Evolutionary conservation across 208 protist species (phyloP).

Genomic region (Leptomonas seymouri): DNA sequence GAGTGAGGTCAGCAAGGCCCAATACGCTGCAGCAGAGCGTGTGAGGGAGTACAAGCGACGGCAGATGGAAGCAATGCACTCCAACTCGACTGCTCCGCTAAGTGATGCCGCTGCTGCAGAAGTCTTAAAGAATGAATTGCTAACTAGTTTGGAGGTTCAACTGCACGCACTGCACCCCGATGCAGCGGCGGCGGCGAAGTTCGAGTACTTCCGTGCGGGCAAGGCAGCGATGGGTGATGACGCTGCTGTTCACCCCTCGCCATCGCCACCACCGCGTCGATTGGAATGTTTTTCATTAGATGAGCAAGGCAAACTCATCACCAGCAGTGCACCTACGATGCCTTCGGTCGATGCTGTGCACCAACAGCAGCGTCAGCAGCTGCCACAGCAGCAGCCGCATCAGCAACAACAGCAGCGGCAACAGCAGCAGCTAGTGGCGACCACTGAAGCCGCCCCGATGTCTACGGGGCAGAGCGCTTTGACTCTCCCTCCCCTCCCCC

Average conservation of each 20-base stretch:
- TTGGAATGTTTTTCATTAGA: constrained; percentile 62
- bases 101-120: background rate
- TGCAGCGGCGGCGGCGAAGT: constrained; percentile 26
- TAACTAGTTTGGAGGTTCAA: constrained; percentile 58
- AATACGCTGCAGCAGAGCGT: constrained; percentile 39
- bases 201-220: constrained; percentile 36
- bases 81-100: background rate
- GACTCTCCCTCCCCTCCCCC: background rate
- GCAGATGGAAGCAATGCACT: background rate
- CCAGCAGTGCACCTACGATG: constrained; percentile 9
- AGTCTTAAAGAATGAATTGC: constrained; percentile 50
- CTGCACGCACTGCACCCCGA: constrained; percentile 50
- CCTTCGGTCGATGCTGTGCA: background rate
- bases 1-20: constrained; percentile 36
- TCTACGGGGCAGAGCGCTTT: background rate
- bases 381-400: background rate
- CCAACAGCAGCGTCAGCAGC: background rate
- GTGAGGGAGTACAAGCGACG: constrained; percentile 31
- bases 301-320: constrained; percentile 49
- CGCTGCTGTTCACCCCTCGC: background rate
- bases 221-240: background rate
- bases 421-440: background rate
- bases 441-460: background rate
- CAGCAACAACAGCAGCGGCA: background rate
- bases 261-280: background rate